Conservation (phyloP, 345 rosid genomes). For the Sisymbrium altissimum region DNA sequence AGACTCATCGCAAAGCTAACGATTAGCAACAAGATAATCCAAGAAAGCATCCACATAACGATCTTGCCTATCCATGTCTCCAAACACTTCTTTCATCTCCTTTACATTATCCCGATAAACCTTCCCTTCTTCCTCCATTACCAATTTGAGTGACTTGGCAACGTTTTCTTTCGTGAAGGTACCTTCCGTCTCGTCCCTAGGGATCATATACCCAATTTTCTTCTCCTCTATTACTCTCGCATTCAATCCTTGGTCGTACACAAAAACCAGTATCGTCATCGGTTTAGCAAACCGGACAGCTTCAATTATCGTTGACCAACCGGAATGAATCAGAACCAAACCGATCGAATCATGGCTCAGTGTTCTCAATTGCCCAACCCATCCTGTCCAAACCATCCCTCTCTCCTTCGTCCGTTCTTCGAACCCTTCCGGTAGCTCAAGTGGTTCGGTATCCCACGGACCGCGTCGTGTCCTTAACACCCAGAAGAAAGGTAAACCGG, state of each 20-base stretch:
- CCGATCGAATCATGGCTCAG: conserved; percentile 41
- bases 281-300: conserved; percentile 30
- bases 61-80: conserved; percentile 26
- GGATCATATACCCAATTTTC: conserved; percentile 28
- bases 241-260: conserved; percentile 37
- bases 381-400: conserved; percentile 38
- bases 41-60: conserved; percentile 11
- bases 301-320: conserved; percentile 37
- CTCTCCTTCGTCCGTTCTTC: conserved; percentile 30
- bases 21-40: background rate
- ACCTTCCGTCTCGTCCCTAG: conserved; percentile 30
- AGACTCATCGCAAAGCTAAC: no score
- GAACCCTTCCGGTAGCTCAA: conserved; percentile 36
- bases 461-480: conserved; percentile 26
- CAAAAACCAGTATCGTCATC: conserved; percentile 8
- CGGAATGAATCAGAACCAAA: conserved; percentile 35
- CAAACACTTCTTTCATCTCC: conserved; percentile 32
- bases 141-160: conserved; percentile 32
- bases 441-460: conserved; percentile 9
- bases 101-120: conserved; percentile 35
- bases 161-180: conserved; percentile 10
- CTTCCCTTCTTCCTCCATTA: conserved; percentile 39
- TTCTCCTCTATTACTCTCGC: conserved; percentile 33
- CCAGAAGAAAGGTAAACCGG: conserved; percentile 45
- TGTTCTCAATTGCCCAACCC: conserved; percentile 45